Evolutionary conservation across 2,329 filamentous ascomycete species (phyloP), one percentile per base, ranked within the genome.

Genomic region (Lasiodiplodia sp.): DNA sequence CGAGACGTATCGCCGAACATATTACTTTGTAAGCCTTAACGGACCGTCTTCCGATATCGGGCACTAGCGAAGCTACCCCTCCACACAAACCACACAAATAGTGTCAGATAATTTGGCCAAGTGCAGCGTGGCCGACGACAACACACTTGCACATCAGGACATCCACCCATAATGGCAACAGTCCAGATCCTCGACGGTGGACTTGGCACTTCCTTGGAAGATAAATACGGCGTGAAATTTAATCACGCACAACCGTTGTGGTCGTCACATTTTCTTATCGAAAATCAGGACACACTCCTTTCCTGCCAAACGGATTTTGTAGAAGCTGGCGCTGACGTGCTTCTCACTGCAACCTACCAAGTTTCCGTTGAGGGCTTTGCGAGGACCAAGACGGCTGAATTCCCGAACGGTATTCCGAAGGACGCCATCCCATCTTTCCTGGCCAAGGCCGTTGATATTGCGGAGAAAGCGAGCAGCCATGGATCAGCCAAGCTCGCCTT

Each of bases 321-420:
- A 16, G 58, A 51, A 10, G 44, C 58, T 23, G 58, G 58, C 25
- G 28, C 31, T 18, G 58, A 63, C 28, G 58, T 63, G 16, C 58
- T 63, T 16, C 58, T 49, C 18, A 51, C 58, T 2, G 58, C 58
- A n/a, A 63, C 58, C 40, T 51, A 63, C 58, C 58, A 63, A n/a
- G 40, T 51, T 1, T 63, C 58, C 4, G 11, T 63, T n/a, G 44
- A 49, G 14, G 40, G 58, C 0, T 63, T 63, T 25, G 58, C 58
- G 3, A 16, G 44, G 25, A 63, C 58, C 16, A 63, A 49, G 28
- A 51, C 58, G 1, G 12, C 23, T 16, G 58, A 37, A 8, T 51
- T 49, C 40, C 58, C 44, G 4, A 44, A 63, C 12, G 58, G 58
- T 25, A 63, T 63, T 25, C 44, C 44, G 18, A 49, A 23, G 10